phyloP scores from a whole-genome alignment of 1,284 basidiomycete genomes.

The Pholiota adiposa region DNA sequence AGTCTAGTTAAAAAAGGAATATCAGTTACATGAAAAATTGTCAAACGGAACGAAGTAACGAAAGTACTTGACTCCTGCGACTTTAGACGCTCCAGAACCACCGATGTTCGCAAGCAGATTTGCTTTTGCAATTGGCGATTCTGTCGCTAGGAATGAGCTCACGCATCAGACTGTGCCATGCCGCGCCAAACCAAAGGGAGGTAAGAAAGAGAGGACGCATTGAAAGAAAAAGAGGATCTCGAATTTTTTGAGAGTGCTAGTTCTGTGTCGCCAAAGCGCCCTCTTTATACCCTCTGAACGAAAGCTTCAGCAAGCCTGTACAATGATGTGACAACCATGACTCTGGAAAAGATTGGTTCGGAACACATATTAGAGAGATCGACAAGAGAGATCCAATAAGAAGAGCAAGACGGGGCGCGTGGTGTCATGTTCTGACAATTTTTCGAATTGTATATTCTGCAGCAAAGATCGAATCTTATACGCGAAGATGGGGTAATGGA shows the following conservation, averaged over 20 bases:
- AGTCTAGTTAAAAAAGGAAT: background rate
- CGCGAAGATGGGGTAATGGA: background rate
- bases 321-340: background rate
- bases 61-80: slow-evolving; percentile 24
- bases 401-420: background rate
- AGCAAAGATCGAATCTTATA: background rate
- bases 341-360: background rate
- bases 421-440: background rate
- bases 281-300: slow-evolving; percentile 8
- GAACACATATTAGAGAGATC: slow-evolving; percentile 1
- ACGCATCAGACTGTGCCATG: slow-evolving; percentile 28
- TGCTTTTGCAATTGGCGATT: slow-evolving; percentile 59
- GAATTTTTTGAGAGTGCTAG: background rate
- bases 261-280: background rate
- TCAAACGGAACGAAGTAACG: slow-evolving; percentile 7
- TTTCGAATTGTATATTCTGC: background rate
- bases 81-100: slow-evolving; percentile 48
- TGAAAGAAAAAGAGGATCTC: background rate
- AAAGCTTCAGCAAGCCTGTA: background rate
- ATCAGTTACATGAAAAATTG: too few relatives aligned
- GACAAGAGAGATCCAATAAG: slow-evolving; percentile 10
- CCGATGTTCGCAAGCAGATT: slow-evolving; percentile 72
- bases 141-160: slow-evolving; percentile 49
- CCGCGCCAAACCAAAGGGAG: slow-evolving; percentile 13
- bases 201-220: slow-evolving; percentile 12